A percentile compares a stretch with the other conserved stretches of the same genome.
Conservation (phyloP, 345 rosid genomes). For the Eutrema japonicum region DNA sequence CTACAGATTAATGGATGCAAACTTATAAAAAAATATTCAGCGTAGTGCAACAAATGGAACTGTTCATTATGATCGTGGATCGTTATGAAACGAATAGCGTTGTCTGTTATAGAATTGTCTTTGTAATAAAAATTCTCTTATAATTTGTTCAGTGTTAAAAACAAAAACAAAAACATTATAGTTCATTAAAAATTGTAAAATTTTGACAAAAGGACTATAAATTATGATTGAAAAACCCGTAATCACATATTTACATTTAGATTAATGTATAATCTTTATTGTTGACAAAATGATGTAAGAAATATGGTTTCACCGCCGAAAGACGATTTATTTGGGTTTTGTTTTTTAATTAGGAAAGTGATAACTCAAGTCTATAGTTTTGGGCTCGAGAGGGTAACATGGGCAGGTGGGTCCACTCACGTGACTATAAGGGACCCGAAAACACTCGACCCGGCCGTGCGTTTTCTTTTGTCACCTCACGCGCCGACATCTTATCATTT, state of each 20-base stretch:
- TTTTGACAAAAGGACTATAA: neutral
- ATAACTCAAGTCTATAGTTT: slow-evolving; percentile 11
- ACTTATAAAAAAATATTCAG: too few relatives aligned
- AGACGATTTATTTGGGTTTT: slow-evolving; percentile 6
- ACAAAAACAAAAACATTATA: neutral
- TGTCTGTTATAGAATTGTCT: too few relatives aligned
- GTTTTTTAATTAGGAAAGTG: neutral
- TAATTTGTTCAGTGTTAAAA: too few relatives aligned
- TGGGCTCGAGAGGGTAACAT: slow-evolving; percentile 43
- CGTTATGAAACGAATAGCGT: too few relatives aligned
- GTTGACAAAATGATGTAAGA: neutral
- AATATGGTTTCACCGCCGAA: slow-evolving; percentile 12
- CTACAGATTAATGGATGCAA: too few relatives aligned
- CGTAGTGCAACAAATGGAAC: too few relatives aligned
- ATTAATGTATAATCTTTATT: neutral
- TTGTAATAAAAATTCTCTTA: too few relatives aligned
- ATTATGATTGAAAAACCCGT: neutral
- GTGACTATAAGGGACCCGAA: slow-evolving; percentile 42
- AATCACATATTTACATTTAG: neutral
- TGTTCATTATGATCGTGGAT: too few relatives aligned
- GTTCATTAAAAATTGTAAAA: neutral
- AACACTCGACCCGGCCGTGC: slow-evolving; percentile 48
- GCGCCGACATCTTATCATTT: slow-evolving; percentile 41
- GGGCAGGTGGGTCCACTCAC: slow-evolving; percentile 44
- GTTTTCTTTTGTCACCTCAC: slow-evolving; percentile 38